phyloP scores from a whole-genome alignment of 306 rosid genomes.

The Hylodesmum podocarpum region DNA sequence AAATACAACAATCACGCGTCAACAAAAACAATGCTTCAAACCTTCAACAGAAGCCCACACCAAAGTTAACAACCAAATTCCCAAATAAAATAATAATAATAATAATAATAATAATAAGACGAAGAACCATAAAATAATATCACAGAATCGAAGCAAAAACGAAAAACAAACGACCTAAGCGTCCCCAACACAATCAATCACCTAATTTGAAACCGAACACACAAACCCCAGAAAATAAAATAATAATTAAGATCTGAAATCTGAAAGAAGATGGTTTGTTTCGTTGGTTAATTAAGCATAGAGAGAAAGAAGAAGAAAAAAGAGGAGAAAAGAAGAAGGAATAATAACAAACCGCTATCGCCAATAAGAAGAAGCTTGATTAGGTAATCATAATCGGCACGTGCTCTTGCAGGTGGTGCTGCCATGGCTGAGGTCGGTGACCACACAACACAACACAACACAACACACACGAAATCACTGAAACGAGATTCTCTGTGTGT shows the following conservation, averaged over 20 bases:
- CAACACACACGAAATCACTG: slow-evolving; percentile 7
- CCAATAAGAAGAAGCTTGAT: slow-evolving; percentile 85
- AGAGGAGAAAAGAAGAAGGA: background rate
- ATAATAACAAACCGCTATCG: slow-evolving; percentile 58
- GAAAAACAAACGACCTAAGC: slow-evolving; percentile 3
- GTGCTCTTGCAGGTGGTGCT: slow-evolving; percentile 68
- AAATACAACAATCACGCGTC: background rate
- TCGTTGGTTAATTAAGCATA: background rate
- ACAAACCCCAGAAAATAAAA: background rate
- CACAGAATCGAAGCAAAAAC: background rate
- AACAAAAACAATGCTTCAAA: background rate
- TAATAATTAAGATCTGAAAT: background rate
- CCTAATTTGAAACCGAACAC: background rate
- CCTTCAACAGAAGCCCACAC: background rate
- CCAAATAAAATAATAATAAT: background rate
- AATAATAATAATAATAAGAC: background rate
- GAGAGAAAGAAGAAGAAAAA: background rate
- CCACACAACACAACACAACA: slow-evolving; percentile 31
- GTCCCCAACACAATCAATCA: background rate
- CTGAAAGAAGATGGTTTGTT: background rate
- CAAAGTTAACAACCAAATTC: background rate
- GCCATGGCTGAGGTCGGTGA: slow-evolving; percentile 66
- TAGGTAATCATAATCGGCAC: slow-evolving; percentile 76
- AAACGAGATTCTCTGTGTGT: background rate
- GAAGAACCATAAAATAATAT: background rate